These are phyloP conservation scores for Tremellales sp. DNA, from an alignment of 1,284 basidiomycete genomes.

Conservation along the genomic window DNA sequence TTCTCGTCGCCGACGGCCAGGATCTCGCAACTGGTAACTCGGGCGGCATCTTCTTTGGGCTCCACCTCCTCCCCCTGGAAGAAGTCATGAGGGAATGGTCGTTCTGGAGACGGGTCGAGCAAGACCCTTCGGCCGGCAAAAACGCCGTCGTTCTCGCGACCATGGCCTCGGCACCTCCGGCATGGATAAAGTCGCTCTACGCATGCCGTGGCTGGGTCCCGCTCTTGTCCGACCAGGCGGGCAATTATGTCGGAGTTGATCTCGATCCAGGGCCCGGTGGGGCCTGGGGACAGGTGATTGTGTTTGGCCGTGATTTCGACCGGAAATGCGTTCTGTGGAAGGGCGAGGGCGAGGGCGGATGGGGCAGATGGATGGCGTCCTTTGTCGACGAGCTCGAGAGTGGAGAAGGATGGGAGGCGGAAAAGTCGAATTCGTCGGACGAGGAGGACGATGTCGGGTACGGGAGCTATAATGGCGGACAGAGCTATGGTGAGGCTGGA, in stretches of 20 bases:
- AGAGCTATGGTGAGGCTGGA: conserved; percentile 64
- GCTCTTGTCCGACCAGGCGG: conserved; percentile 84
- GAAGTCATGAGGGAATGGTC: conserved; percentile 87
- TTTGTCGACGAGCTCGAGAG: conserved; percentile 91
- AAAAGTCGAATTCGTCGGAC: conserved; percentile 49
- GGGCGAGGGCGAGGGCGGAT: conserved; percentile 85
- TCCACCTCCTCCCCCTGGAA: conserved; percentile 78
- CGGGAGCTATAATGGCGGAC: conserved; percentile 74
- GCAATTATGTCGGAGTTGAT: conserved; percentile 96
- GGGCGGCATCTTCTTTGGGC: conserved; percentile 75
- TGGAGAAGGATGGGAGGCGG: conserved; percentile 80
- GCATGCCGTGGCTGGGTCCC: conserved; percentile 95
- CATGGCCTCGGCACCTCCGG: conserved; percentile 86
- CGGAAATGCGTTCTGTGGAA: conserved; percentile 92
- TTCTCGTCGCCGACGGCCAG: conserved; percentile 76
- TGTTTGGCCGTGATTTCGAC: conserved; percentile 97
- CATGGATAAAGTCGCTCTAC: conserved; percentile 88
- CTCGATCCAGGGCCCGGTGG: conserved; percentile 78
- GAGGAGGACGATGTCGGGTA: conserved; percentile 74
- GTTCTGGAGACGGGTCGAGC: conserved; percentile 88
- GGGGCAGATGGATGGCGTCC: conserved; percentile 89
- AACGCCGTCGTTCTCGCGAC: conserved; percentile 65
- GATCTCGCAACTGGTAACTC: conserved; percentile 65
- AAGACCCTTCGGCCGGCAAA: conserved; percentile 66
- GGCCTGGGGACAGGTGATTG: conserved; percentile 84